These are phyloP conservation scores for Melampsora americana DNA, from an alignment of 1,284 basidiomycete genomes.

Conservation along the genomic window DNA sequence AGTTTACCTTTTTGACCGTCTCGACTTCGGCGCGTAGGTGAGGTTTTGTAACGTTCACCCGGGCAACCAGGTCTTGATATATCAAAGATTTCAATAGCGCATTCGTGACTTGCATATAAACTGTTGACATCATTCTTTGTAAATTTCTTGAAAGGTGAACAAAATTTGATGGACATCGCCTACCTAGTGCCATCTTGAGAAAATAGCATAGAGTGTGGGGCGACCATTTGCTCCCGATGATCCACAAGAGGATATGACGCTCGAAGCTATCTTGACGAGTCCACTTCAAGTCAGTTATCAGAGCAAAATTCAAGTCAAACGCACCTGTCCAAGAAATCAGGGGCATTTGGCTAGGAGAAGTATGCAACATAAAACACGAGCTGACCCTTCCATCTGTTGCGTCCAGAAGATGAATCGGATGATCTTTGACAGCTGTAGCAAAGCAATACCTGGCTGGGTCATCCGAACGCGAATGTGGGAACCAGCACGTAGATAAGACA, in stretches of 20 bases:
- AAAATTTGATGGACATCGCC: conserved; percentile 46
- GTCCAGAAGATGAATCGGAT: conserved; percentile 75
- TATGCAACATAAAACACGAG: conserved; percentile 23
- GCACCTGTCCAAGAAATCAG: background rate
- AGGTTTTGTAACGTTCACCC: conserved; percentile 70
- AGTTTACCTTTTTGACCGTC: conserved; percentile 74
- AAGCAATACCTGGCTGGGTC: conserved; percentile 72
- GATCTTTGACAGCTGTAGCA: conserved; percentile 71
- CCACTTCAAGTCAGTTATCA: background rate
- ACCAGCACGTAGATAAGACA: conserved; percentile 61
- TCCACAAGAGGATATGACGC: conserved; percentile 87
- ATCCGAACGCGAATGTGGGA: conserved; percentile 65
- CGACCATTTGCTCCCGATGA: conserved; percentile 79
- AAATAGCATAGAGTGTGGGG: conserved; percentile 77
- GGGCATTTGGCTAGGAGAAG: conserved; percentile 18
- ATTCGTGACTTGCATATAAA: conserved; percentile 82
- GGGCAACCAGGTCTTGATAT: conserved; percentile 65
- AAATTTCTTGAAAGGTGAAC: background rate
- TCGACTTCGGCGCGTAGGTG: conserved; percentile 70
- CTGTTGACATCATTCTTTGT: conserved; percentile 56
- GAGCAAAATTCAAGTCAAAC: background rate
- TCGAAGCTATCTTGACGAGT: conserved; percentile 61
- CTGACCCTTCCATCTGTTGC: conserved; percentile 70
- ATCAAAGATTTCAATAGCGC: conserved; percentile 84
- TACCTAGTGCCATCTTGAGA: conserved; percentile 68